These are phyloP conservation scores for Talaromyces funiculosus DNA, from an alignment of 2,329 filamentous ascomycete genomes.

Conservation along the genomic window DNA sequence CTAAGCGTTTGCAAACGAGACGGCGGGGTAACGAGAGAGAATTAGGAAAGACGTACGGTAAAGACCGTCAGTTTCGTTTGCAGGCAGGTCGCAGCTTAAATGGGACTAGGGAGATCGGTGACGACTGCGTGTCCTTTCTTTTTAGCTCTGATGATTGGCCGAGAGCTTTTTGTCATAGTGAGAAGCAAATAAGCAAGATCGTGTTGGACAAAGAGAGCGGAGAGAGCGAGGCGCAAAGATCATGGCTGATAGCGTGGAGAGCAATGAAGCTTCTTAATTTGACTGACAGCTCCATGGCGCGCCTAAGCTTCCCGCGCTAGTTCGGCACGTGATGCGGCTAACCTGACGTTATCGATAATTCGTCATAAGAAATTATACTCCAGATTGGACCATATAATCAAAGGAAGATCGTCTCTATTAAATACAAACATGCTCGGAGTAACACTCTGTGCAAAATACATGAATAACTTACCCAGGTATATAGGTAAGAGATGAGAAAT, in stretches of 20 bases:
- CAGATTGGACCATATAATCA: no score
- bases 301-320: conserved; percentile 3
- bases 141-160: background rate
- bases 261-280: conserved; percentile 8
- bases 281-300: background rate
- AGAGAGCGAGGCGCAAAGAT: conserved; percentile 6
- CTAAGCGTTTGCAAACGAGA: background rate
- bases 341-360: background rate
- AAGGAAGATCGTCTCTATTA: background rate
- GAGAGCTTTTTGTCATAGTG: conserved; percentile 1
- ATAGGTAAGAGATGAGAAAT: no score
- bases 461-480: background rate
- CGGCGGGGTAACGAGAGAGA: background rate
- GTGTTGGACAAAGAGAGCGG: background rate
- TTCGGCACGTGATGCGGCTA: background rate
- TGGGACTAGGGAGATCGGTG: conserved; percentile 4
- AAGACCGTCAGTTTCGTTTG: background rate
- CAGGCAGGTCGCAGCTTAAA: background rate
- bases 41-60: background rate
- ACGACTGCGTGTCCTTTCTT: background rate
- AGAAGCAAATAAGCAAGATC: background rate
- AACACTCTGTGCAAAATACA: background rate
- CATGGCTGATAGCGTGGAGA: background rate
- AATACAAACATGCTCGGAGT: background rate
- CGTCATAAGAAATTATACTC: no score